Conservation (phyloP, 2,329 filamentous ascomycete species). For the Passalora sequoiae region DNA sequence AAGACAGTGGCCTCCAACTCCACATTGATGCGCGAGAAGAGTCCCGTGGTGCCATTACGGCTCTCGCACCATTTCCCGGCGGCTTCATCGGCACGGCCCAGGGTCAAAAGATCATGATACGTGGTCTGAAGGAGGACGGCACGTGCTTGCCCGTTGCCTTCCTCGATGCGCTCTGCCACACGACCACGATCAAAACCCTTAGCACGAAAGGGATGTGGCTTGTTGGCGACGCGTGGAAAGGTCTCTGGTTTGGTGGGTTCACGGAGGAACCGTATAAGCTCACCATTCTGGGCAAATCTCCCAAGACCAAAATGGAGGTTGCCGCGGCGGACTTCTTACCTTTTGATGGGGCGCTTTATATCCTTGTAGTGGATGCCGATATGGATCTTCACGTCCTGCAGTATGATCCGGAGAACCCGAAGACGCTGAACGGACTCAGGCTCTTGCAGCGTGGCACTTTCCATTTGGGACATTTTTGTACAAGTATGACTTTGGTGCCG, state of each 20-base stretch:
- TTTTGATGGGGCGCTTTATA: constrained; percentile 73
- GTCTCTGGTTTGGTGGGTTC: constrained; percentile 93
- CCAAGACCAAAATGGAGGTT: constrained; percentile 67
- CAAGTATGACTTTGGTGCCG: constrained; percentile 69
- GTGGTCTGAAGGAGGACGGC: constrained; percentile 91
- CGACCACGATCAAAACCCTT: constrained; percentile 77
- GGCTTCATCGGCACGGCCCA: constrained; percentile 87
- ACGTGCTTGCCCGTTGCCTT: constrained; percentile 90
- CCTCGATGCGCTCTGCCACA: constrained; percentile 94
- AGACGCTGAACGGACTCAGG: constrained; percentile 82
- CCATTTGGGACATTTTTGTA: constrained; percentile 73
- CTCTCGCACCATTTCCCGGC: constrained; percentile 71
- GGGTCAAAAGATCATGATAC: constrained; percentile 95
- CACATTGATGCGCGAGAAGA: constrained; percentile 86
- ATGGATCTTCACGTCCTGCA: constrained; percentile 84
- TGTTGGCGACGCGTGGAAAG: constrained; percentile 86
- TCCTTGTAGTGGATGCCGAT: constrained; percentile 77
- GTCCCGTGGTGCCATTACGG: constrained; percentile 86
- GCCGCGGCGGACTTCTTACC: constrained; percentile 83
- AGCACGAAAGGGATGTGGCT: constrained; percentile 78
- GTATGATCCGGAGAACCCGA: constrained; percentile 93
- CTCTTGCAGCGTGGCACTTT: constrained; percentile 85
- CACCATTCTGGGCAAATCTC: constrained; percentile 82
- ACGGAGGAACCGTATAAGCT: constrained; percentile 96
- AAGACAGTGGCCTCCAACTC: constrained; percentile 78